Percentiles rank a stretch among this genome's conserved stretches.
Conservation (phyloP, 2,329 filamentous ascomycete genomes). For the Aciculosporium take region DNA sequence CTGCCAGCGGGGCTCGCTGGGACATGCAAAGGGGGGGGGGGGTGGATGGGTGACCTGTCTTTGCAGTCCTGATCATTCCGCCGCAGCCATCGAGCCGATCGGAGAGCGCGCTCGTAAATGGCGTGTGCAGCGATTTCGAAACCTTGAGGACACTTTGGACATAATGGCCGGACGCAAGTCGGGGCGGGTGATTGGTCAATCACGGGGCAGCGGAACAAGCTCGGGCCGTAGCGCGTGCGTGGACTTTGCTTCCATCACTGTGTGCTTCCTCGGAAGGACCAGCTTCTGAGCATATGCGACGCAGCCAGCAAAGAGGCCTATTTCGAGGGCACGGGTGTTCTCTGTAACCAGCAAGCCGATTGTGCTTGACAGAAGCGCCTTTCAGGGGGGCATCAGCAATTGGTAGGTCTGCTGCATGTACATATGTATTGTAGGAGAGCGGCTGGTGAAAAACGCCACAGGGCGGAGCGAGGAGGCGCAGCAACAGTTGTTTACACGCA, state of each 20-base stretch:
- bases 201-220: not conserved
- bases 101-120: not conserved
- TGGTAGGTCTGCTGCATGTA: too few species aligned
- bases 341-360: too few species aligned
- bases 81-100: not conserved
- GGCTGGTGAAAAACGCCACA: too few species aligned
- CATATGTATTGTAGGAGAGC: too few species aligned
- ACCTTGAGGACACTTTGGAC: conserved; percentile 6
- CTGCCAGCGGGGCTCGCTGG: not conserved
- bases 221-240: conserved; percentile 1
- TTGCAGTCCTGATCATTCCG: not conserved
- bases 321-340: too few species aligned
- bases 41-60: not conserved
- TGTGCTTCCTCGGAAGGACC: too few species aligned
- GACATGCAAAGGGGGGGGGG: not conserved
- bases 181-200: not conserved
- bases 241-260: not conserved
- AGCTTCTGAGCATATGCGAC: too few species aligned
- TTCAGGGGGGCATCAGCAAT: too few species aligned
- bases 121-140: not conserved
- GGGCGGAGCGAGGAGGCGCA: too few species aligned
- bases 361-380: too few species aligned
- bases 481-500: too few species aligned
- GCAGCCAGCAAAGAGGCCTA: too few species aligned
- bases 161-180: not conserved